These are phyloP conservation scores for Cystobasidium slooffiae DNA, from an alignment of 1,284 basidiomycete species.

Conservation along the genomic window DNA sequence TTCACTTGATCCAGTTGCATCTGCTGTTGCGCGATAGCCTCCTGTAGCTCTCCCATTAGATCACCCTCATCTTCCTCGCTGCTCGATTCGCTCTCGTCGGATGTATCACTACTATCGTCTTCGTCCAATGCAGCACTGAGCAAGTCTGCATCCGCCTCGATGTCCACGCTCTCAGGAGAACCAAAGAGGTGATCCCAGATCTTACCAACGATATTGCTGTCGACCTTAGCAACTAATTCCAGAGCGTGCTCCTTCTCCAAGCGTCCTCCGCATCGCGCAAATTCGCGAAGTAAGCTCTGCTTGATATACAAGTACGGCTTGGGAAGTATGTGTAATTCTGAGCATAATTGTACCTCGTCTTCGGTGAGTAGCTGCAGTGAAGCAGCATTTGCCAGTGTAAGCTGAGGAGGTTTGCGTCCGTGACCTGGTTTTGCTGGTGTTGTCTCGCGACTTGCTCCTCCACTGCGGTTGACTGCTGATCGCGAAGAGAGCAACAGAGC, in stretches of 20 bases:
- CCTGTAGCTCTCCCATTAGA: constrained; percentile 38
- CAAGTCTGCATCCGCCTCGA: constrained; percentile 30
- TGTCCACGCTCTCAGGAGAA: constrained; percentile 10
- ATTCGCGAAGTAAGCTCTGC: constrained; percentile 86
- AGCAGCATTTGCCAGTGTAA: constrained; percentile 51
- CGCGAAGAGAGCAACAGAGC: constrained; percentile 28
- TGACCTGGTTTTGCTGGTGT: constrained; percentile 44
- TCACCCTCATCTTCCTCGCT: constrained; percentile 38
- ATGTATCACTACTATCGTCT: constrained; percentile 16
- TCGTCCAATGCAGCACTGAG: constrained; percentile 23
- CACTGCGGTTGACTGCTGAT: constrained; percentile 50
- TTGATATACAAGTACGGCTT: constrained; percentile 92
- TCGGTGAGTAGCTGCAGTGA: constrained; percentile 78
- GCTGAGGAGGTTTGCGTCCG: constrained; percentile 27
- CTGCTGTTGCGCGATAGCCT: constrained; percentile 30
- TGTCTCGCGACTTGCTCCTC: constrained; percentile 34
- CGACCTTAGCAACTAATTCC: constrained; percentile 32
- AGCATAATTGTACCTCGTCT: constrained; percentile 85
- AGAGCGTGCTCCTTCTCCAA: constrained; percentile 57
- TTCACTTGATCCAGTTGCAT: constrained; percentile 7
- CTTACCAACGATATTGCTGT: constrained; percentile 11
- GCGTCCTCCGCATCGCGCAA: constrained; percentile 82
- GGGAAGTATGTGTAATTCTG: constrained; percentile 81
- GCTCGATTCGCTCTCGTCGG: constrained; percentile 21
- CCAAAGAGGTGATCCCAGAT: constrained; percentile 40